phyloP scores from a whole-genome alignment of 2,329 filamentous ascomycete species.

The Phyllosticta citrichinensis region DNA sequence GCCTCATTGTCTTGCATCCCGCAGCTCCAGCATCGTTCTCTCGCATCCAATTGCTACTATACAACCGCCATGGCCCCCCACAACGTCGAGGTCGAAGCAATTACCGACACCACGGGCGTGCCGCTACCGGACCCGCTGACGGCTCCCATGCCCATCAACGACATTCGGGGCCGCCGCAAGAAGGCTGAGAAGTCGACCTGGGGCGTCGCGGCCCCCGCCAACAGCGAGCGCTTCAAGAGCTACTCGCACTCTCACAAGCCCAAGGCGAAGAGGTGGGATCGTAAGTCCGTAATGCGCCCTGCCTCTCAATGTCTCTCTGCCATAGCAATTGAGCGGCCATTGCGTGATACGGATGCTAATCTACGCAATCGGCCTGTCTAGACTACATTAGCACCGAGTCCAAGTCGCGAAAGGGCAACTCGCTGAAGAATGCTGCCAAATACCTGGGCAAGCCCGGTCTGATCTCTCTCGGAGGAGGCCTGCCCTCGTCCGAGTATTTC shows the following conservation, averaged over 20 bases:
- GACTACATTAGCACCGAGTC: slow-evolving; percentile 40
- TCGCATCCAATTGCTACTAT: slow-evolving; percentile 11
- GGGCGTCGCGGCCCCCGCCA: slow-evolving; percentile 68
- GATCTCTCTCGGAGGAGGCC: slow-evolving; percentile 84
- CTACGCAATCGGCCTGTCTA: slow-evolving; percentile 13
- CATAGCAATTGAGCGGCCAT: background rate
- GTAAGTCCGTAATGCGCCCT: slow-evolving; percentile 44
- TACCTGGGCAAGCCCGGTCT: slow-evolving; percentile 72
- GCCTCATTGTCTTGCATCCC: background rate
- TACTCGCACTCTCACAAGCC: slow-evolving; percentile 55
- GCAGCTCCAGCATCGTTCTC: background rate
- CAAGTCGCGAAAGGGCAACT: slow-evolving; percentile 44
- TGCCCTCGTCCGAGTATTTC: slow-evolving; percentile 85
- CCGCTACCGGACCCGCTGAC: slow-evolving; percentile 45
- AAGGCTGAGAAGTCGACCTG: slow-evolving; percentile 60
- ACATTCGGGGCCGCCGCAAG: slow-evolving; percentile 56
- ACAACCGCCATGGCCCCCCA: slow-evolving; percentile 15
- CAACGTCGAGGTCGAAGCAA: slow-evolving; percentile 32
- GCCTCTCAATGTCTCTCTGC: background rate
- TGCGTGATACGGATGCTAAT: background rate
- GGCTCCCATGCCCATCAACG: slow-evolving; percentile 41
- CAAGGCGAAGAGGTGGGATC: slow-evolving; percentile 72
- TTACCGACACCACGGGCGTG: slow-evolving; percentile 38
- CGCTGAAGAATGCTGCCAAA: slow-evolving; percentile 73
- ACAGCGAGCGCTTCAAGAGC: slow-evolving; percentile 76